These are phyloP conservation scores for Trichosanthes cucumerina DNA, from an alignment of 306 rosid genomes.

Conservation along the genomic window DNA sequence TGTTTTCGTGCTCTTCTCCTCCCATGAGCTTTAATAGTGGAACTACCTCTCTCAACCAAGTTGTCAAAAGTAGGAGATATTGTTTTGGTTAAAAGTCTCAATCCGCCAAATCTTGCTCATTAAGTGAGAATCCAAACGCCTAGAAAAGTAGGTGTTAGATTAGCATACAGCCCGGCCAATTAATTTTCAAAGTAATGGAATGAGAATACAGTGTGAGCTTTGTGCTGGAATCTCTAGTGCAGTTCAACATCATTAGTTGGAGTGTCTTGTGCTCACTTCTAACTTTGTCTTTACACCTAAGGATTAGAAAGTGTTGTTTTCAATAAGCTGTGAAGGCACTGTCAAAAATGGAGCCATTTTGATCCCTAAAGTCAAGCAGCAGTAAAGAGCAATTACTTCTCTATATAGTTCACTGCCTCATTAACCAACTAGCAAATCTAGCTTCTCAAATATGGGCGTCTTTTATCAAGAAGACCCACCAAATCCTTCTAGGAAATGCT, in stretches of 20 bases:
- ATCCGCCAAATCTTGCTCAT: conserved; percentile 48
- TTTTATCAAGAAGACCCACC: conserved; percentile 59
- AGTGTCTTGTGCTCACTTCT: conserved; percentile 19
- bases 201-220: conserved; percentile 8
- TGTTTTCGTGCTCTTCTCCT: background rate
- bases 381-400: conserved; percentile 6
- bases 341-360: conserved; percentile 36
- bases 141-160: conserved; percentile 19
- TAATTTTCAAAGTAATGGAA: conserved; percentile 17
- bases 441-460: conserved; percentile 43
- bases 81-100: conserved; percentile 26
- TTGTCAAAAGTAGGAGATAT: background rate
- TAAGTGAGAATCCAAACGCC: conserved; percentile 33
- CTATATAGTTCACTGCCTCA: conserved; percentile 17
- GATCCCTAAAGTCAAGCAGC: conserved; percentile 19
- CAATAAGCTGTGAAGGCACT: conserved; percentile 55
- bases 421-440: conserved; percentile 7
- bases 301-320: conserved; percentile 30
- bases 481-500: conserved; percentile 41
- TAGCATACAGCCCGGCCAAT: background rate
- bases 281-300: conserved; percentile 75
- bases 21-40: background rate
- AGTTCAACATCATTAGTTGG: conserved; percentile 13
- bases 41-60: background rate
- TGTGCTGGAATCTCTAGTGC: conserved; percentile 10